Percentiles rank a stretch among this genome's conserved stretches.
phyloP scores from a whole-genome alignment of 1,284 basidiomycete species.

The Cryptococcus neoformans region DNA sequence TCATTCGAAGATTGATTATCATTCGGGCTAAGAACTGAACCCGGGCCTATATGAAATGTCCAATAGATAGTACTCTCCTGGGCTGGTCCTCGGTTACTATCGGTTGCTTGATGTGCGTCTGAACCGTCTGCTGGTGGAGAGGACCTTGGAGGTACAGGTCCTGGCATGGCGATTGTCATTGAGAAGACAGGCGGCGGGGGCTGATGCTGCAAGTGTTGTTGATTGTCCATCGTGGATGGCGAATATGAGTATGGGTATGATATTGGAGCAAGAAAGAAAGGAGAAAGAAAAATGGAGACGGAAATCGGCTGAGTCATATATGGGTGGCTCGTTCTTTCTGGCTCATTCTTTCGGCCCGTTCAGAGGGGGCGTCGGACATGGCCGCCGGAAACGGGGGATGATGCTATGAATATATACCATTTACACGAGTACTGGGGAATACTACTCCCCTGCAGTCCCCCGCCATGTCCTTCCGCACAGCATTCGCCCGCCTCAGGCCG shows the following conservation, averaged over 20 bases:
- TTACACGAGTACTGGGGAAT: too few species aligned
- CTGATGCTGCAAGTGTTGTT: neutral
- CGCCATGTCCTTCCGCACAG: neutral
- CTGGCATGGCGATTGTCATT: constrained; percentile 5
- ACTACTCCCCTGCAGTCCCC: too few species aligned
- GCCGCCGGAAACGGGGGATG: too few species aligned
- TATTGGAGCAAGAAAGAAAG: neutral
- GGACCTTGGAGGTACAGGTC: neutral
- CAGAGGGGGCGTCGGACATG: too few species aligned
- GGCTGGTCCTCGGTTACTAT: neutral
- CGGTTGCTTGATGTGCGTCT: neutral
- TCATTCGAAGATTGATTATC: neutral
- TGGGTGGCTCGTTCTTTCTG: neutral
- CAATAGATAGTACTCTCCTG: constrained; percentile 2
- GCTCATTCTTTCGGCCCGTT: neutral
- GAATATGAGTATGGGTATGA: neutral
- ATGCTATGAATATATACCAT: too few species aligned
- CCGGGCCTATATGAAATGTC: constrained; percentile 12
- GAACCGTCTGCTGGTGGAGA: neutral
- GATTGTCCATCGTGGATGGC: neutral
- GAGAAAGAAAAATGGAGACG: neutral
- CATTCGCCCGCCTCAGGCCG: constrained; percentile 10
- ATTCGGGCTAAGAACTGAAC: neutral
- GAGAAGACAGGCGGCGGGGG: constrained; percentile 2
- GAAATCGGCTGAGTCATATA: neutral